Conservation (phyloP, 768 basidiomycete genomes). For the Trichaptum fuscoviolaceum region DNA sequence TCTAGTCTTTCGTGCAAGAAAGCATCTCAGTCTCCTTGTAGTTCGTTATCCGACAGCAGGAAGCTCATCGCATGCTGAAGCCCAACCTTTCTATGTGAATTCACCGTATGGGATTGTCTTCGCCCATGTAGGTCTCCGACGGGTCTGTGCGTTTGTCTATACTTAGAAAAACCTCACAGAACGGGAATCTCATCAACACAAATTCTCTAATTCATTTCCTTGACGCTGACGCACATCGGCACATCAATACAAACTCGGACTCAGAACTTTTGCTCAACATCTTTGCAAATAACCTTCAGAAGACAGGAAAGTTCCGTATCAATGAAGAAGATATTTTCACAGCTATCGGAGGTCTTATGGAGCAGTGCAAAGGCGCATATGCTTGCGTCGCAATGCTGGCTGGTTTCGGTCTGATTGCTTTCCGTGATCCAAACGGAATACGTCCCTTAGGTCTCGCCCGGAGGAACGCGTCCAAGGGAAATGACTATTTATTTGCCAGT, state of each 20-base stretch:
- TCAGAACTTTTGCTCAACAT: constrained; percentile 97
- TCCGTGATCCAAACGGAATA: constrained; percentile 97
- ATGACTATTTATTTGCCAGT: constrained; percentile 87
- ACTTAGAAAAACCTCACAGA: constrained; percentile 43
- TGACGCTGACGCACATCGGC: constrained; percentile 93
- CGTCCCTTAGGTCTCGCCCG: constrained; percentile 88
- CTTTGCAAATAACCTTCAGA: constrained; percentile 94
- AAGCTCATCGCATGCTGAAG: constrained; percentile 93
- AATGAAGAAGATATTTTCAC: constrained; percentile 99
- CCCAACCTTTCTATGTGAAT: constrained; percentile 99
- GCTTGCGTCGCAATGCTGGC: constrained; percentile 99
- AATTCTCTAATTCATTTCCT: constrained; percentile 81
- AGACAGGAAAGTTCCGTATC: constrained; percentile 98
- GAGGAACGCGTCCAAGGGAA: constrained; percentile 37
- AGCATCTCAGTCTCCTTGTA: constrained; percentile 27
- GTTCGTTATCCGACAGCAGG: constrained; percentile 98
- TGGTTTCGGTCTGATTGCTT: constrained; percentile 96
- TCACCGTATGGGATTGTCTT: constrained; percentile 99
- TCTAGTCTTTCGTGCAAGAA: constrained; percentile 1
- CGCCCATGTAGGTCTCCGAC: constrained; percentile 69
- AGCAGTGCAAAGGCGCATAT: constrained; percentile 87
- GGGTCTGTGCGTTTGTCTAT: constrained; percentile 3
- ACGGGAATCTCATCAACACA: constrained; percentile 98
- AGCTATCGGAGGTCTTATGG: constrained; percentile 86
- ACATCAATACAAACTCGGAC: constrained; percentile 98